A percentile compares a stretch with the other conserved stretches of the same genome.
These are phyloP conservation scores for Backusella mclennaniae DNA, from an alignment of 192 early-diverging fungal species.

Conservation along the genomic window DNA sequence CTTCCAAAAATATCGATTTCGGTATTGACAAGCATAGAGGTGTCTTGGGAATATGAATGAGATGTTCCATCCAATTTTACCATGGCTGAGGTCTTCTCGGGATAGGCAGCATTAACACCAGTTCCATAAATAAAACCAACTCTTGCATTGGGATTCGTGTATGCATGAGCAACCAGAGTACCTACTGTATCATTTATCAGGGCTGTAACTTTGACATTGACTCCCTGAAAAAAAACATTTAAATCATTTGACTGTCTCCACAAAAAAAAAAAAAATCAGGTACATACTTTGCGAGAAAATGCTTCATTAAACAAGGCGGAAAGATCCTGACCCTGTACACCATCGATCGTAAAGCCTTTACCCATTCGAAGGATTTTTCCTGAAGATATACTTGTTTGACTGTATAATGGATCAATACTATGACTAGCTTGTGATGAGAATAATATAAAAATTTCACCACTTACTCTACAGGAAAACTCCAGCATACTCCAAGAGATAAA, in stretches of 20 bases:
- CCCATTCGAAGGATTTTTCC: constrained; percentile 57
- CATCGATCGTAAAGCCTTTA: constrained; percentile 84
- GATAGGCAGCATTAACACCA: constrained; percentile 94
- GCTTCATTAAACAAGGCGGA: constrained; percentile 79
- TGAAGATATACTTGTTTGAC: constrained; percentile 48
- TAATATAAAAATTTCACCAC: background rate
- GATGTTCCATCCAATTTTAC: constrained; percentile 59
- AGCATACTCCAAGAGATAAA: constrained; percentile 68
- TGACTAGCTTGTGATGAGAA: background rate
- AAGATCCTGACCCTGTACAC: constrained; percentile 79
- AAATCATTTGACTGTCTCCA: constrained; percentile 46
- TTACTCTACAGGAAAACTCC: constrained; percentile 82
- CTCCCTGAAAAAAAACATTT: constrained; percentile 27
- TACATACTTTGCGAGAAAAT: constrained; percentile 56
- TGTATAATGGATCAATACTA: constrained; percentile 20
- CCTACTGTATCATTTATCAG: constrained; percentile 97
- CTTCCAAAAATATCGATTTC: constrained; percentile 90
- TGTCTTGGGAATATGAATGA: constrained; percentile 44
- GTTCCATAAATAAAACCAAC: constrained; percentile 92
- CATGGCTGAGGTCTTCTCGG: constrained; percentile 74
- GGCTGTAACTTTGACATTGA: constrained; percentile 79
- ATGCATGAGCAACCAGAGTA: constrained; percentile 86
- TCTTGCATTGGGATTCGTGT: constrained; percentile 72
- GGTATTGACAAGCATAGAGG: constrained; percentile 91
- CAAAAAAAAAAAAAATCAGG: background rate